Evolutionary conservation across 148 eudicot genomes (phyloP), one percentile per base, ranked within the genome.

Genomic region (Agrostemma githago): DNA sequence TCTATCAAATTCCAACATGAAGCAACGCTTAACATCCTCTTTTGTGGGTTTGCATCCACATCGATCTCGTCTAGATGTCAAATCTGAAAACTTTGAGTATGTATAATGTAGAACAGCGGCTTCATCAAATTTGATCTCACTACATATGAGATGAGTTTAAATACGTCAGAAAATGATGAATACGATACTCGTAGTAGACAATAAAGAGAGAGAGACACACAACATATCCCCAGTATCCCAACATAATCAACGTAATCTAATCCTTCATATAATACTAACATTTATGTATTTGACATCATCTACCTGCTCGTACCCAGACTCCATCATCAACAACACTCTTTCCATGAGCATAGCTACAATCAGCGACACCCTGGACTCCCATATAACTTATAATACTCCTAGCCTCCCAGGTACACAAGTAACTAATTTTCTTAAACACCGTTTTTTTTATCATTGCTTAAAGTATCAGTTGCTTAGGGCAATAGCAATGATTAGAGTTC

Each of bases 1-100:
- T 88, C 97, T 83, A 83, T 92, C 97, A 73, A 92, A 92, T 77
- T 92, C 96, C 84, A 92, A 74, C 97, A 92, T 92, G 81, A 92
- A 92, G 85, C 97, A 92, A 80, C 96, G 83, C 80, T 92, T 92
- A 63, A 90, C 97, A 80, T 92, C 97, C 39, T 92, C 97, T 78
- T 92, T 92, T 3, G 97, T 92, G 66, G 97, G 97, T 84, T 92
- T 92, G 81, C 97, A 92, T 76, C 96, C 97, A 88, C 97, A 92
- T 56, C 97, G 83, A 81, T 92, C 97, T 71, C 97, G 91, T 79
- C 97, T 88, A 64, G 97, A 92, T 72, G 97, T 92, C 85, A 92
- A 80, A 78, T 92, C 97, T 7, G 97, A 90, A 79, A 88, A 92
- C 53, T 88, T 90, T 75, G 97, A 71, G 73, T 92, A 92, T 78